These are phyloP conservation scores for Chionographis japonica DNA, from an alignment of 106 monocot species.

Conservation along the genomic window DNA sequence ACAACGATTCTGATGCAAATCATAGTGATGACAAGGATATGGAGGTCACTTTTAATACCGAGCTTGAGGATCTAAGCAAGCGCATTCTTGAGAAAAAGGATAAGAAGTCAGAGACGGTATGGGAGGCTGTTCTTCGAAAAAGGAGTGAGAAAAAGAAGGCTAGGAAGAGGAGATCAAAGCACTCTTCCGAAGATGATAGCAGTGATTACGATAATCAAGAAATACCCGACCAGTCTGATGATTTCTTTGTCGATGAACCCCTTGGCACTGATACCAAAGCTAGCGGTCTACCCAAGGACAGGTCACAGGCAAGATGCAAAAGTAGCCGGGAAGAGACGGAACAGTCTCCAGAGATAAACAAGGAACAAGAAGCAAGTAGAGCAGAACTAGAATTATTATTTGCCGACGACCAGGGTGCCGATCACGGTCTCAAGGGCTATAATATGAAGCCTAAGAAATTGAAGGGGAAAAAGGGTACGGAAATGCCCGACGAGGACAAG, in stretches of 20 bases:
- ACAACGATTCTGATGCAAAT: constrained; percentile 42
- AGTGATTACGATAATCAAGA: constrained; percentile 42
- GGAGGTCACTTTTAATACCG: constrained; percentile 98
- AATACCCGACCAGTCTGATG: constrained; percentile 39
- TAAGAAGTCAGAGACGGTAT: constrained; percentile 64
- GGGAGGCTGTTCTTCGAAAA: constrained; percentile 66
- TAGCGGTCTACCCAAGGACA: not conserved
- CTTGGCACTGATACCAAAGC: not conserved
- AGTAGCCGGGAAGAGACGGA: constrained; percentile 8
- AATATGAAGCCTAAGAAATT: constrained; percentile 53
- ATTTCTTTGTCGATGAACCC: constrained; percentile 80
- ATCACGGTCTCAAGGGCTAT: constrained; percentile 46
- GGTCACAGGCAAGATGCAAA: constrained; percentile 21
- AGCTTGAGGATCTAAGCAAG: constrained; percentile 84
- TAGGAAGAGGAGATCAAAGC: constrained; percentile 34
- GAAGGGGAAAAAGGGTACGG: constrained; percentile 60
- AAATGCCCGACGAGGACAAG: constrained; percentile 43
- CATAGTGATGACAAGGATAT: constrained; percentile 57
- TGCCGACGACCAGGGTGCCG: constrained; percentile 49
- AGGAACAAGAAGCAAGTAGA: constrained; percentile 65
- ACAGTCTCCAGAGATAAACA: constrained; percentile 17
- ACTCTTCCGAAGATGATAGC: constrained; percentile 53
- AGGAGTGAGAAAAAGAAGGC: constrained; percentile 67
- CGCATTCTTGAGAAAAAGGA: constrained; percentile 71
- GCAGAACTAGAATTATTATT: constrained; percentile 84